A percentile compares a stretch with the other conserved stretches of the same genome.
Conservation (phyloP, 2,329 filamentous ascomycete genomes). For the Didymella pinodella region DNA sequence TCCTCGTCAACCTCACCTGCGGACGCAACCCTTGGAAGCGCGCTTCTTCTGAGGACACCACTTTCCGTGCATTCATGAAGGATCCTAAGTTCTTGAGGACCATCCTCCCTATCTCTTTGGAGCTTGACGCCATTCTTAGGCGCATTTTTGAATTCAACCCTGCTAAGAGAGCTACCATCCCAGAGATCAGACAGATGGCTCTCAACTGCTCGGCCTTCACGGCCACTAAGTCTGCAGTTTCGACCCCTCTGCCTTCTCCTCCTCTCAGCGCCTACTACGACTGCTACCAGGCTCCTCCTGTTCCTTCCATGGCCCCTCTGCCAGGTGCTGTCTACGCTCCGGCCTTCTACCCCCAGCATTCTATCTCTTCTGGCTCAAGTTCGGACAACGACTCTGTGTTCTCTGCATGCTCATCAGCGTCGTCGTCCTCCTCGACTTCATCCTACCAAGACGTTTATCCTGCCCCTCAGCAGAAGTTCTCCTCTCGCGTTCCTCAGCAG, state of each 20-base stretch:
- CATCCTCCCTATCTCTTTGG: slow-evolving; percentile 88
- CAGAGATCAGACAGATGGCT: slow-evolving; percentile 80
- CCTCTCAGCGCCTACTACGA: slow-evolving; percentile 52
- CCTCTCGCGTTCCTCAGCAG: slow-evolving; percentile 39
- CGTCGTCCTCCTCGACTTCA: slow-evolving; percentile 48
- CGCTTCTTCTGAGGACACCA: slow-evolving; percentile 90
- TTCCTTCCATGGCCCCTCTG: slow-evolving; percentile 45
- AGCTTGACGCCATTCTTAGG: slow-evolving; percentile 86
- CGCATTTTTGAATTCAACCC: slow-evolving; percentile 90
- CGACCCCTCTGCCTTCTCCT: slow-evolving; percentile 54
- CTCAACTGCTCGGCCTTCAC: slow-evolving; percentile 79
- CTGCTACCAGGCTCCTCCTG: slow-evolving; percentile 39
- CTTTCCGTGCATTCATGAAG: slow-evolving; percentile 88
- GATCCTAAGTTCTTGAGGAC: slow-evolving; percentile 88
- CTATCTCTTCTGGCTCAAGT: slow-evolving; percentile 48
- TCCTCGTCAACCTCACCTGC: slow-evolving; percentile 96
- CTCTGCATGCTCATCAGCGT: slow-evolving; percentile 49
- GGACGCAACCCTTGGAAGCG: slow-evolving; percentile 99
- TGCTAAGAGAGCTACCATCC: slow-evolving; percentile 79
- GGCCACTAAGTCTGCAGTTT: slow-evolving; percentile 53
- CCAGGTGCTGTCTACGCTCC: slow-evolving; percentile 43
- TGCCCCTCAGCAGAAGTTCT: slow-evolving; percentile 39
- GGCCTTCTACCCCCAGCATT: slow-evolving; percentile 40
- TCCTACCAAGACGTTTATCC: slow-evolving; percentile 45
- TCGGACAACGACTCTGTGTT: slow-evolving; percentile 53